phyloP scores from a whole-genome alignment of 805 yeast genomes.

The Zygosaccharomyces gambellarensis region DNA sequence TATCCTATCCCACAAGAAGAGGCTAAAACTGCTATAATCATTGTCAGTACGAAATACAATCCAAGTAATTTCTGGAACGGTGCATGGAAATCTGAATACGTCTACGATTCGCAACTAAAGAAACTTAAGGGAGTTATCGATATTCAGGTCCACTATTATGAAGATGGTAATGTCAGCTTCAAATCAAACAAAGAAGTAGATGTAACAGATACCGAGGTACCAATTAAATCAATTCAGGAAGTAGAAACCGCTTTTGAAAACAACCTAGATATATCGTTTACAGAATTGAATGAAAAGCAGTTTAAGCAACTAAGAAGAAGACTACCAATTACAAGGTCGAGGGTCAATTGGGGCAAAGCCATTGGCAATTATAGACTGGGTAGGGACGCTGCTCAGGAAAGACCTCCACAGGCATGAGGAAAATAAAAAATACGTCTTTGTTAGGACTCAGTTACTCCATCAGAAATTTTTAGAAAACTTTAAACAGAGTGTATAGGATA shows the following conservation, averaged over 20 bases:
- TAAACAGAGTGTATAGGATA: constrained; percentile 51
- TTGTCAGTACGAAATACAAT: constrained; percentile 68
- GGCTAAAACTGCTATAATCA: constrained; percentile 41
- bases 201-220: constrained; percentile 17
- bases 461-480: constrained; percentile 36
- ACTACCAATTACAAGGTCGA: constrained; percentile 85
- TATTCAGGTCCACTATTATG: constrained; percentile 85
- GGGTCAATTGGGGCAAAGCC: constrained; percentile 92
- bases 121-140: constrained; percentile 49
- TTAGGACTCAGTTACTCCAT: background rate
- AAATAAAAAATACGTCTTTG: background rate
- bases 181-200: constrained; percentile 41
- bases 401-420: constrained; percentile 12
- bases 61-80: constrained; percentile 85
- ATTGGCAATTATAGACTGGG: constrained; percentile 88
- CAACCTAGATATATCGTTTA: constrained; percentile 56
- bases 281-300: constrained; percentile 67
- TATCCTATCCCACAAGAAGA: constrained; percentile 32
- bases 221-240: constrained; percentile 45
- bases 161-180: constrained; percentile 91
- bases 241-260: constrained; percentile 59
- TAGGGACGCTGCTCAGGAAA: constrained; percentile 57
- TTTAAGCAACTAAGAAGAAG: constrained; percentile 87
- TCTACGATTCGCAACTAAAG: constrained; percentile 34
- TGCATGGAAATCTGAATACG: constrained; percentile 71